Conservation (phyloP, 2,329 filamentous ascomycete species). For the Fusarium sp. region DNA sequence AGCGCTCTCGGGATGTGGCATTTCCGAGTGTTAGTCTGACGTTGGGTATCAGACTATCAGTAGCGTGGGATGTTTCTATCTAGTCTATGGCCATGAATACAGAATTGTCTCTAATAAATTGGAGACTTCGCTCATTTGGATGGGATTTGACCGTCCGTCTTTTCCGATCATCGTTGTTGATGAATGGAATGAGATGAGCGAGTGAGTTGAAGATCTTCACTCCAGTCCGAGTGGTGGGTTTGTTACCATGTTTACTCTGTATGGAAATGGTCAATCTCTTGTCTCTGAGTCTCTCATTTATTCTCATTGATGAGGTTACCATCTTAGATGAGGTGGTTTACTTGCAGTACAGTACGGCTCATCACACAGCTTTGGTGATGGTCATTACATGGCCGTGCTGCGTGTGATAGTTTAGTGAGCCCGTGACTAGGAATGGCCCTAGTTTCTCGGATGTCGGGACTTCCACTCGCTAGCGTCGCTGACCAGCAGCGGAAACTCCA, state of each 20-base stretch:
- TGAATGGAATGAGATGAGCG: slow-evolving; percentile 1
- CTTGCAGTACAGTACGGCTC: neutral
- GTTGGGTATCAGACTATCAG: slow-evolving; percentile 12
- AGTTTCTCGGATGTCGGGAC: slow-evolving; percentile 37
- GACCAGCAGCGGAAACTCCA: slow-evolving; percentile 34
- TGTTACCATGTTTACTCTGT: neutral
- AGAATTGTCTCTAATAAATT: neutral
- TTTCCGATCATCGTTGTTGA: slow-evolving; percentile 3
- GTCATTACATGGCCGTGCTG: neutral
- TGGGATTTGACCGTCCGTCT: neutral
- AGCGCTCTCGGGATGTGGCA: slow-evolving; percentile 45
- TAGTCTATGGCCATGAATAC: neutral
- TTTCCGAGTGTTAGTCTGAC: slow-evolving; percentile 44
- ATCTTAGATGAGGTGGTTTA: neutral
- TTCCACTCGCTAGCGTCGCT: slow-evolving; percentile 40
- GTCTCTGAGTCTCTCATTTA: neutral
- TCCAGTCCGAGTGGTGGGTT: neutral
- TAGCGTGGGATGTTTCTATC: slow-evolving; percentile 19
- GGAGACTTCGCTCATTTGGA: neutral
- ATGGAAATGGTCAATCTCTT: neutral
- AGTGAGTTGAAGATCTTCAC: neutral
- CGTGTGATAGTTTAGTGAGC: neutral
- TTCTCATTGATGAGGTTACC: neutral
- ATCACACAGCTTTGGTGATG: neutral
- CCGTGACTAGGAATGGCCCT: slow-evolving; percentile 12